These are phyloP conservation scores for Aspergillus spinulosporus DNA, from an alignment of 2,329 filamentous ascomycete species.

Conservation along the genomic window DNA sequence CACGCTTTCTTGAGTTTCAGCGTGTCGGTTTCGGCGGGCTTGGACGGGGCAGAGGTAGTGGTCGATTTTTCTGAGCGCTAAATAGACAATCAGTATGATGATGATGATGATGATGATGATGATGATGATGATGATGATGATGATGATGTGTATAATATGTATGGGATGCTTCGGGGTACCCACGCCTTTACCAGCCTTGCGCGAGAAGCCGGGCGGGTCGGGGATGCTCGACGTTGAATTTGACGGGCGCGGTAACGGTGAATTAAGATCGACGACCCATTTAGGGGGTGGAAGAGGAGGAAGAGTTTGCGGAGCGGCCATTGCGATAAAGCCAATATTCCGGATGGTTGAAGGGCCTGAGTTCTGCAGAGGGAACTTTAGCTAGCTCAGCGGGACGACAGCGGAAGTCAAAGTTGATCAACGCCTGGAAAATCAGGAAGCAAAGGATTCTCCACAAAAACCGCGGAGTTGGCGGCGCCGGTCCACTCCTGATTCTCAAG, in stretches of 20 bases:
- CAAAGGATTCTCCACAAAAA: conserved; percentile 26
- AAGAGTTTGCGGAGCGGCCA: conserved; percentile 25
- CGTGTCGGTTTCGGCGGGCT: conserved; percentile 82
- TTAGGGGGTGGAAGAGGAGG: conserved; percentile 58
- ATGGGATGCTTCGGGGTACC: neutral
- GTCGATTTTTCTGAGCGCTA: conserved; percentile 35
- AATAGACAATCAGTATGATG: conserved; percentile 11
- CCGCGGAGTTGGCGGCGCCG: conserved; percentile 26
- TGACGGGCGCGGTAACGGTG: conserved; percentile 68
- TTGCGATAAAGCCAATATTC: conserved; percentile 11
- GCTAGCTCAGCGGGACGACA: neutral
- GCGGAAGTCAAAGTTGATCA: conserved; percentile 10
- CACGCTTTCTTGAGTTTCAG: conserved; percentile 98
- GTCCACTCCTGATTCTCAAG: conserved; percentile 27
- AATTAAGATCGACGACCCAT: conserved; percentile 82
- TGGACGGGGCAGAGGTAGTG: conserved; percentile 29
- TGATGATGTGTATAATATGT: neutral
- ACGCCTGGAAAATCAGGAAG: conserved; percentile 23
- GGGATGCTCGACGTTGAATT: conserved; percentile 61
- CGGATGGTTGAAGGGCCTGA: neutral
- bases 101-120: no score
- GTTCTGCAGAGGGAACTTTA: conserved; percentile 12
- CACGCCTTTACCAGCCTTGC: conserved; percentile 45
- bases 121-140: no score
- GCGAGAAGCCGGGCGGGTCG: conserved; percentile 83